These are phyloP conservation scores for Coemansia aciculifera DNA, from an alignment of 192 early-diverging fungal species.

Conservation along the genomic window DNA sequence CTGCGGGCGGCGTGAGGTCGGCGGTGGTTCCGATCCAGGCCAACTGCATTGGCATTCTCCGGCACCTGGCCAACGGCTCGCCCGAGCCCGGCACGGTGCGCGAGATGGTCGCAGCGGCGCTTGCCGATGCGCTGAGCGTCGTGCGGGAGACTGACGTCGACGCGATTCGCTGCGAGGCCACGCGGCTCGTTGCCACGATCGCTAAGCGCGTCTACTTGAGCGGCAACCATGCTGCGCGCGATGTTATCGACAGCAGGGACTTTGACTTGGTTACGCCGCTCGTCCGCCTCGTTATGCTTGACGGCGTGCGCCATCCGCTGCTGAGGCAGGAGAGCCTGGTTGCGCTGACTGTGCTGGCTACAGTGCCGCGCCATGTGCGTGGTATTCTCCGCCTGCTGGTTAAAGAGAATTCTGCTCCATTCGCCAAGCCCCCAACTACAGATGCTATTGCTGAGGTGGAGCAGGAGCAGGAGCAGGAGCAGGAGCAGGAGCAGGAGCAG, in stretches of 20 bases:
- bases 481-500: not conserved
- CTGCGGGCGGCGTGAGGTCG: conserved; percentile 20
- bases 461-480: too few relatives aligned
- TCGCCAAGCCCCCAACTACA: not conserved
- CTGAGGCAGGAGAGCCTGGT: conserved; percentile 51
- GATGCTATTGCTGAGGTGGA: not conserved
- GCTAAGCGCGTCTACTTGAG: conserved; percentile 26
- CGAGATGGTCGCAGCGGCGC: conserved; percentile 15
- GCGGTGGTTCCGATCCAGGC: conserved; percentile 50
- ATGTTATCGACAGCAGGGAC: not conserved
- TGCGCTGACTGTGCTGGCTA: conserved; percentile 39
- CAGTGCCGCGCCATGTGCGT: not conserved
- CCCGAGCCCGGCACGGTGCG: conserved; percentile 5
- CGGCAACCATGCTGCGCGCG: not conserved
- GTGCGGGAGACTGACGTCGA: conserved; percentile 40
- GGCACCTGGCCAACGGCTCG: conserved; percentile 24
- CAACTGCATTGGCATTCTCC: conserved; percentile 44
- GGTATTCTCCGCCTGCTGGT: conserved; percentile 22
- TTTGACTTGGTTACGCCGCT: conserved; percentile 39
- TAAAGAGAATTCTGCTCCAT: conserved; percentile 1
- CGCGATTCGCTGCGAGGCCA: conserved; percentile 53
- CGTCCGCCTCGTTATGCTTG: conserved; percentile 29
- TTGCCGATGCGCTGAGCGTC: conserved; percentile 20
- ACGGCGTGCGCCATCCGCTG: conserved; percentile 48
- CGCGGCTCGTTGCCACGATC: conserved; percentile 33